Evolutionary conservation across 2,329 filamentous ascomycete genomes (phyloP).

Genomic region (Calonectria fujianensis): DNA sequence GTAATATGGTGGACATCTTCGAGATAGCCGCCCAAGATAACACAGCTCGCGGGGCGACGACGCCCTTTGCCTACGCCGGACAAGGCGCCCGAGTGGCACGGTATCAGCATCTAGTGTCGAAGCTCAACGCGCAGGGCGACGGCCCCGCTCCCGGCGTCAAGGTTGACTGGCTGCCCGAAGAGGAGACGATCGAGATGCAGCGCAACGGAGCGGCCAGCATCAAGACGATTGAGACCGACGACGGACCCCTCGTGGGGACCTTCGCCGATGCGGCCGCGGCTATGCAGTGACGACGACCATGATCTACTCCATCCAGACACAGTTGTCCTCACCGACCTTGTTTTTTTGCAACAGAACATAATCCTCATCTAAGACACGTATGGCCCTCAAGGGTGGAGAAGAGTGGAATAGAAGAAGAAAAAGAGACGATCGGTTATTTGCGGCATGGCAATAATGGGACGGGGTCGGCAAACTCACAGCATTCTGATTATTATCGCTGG

Average conservation of each 20-base stretch:
- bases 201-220: conserved; percentile 60
- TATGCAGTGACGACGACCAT: conserved; percentile 61
- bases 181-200: conserved; percentile 68
- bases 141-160: conserved; percentile 64
- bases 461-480: conserved; percentile 20
- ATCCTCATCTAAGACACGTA: conserved; percentile 5
- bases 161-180: conserved; percentile 74
- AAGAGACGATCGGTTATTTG: conserved; percentile 24
- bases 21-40: conserved; percentile 75
- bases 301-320: conserved; percentile 24
- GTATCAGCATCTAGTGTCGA: conserved; percentile 78
- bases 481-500: conserved; percentile 11
- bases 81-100: conserved; percentile 74
- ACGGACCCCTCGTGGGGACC: conserved; percentile 72
- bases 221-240: conserved; percentile 59
- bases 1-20: conserved; percentile 81
- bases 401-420: conserved; percentile 22
- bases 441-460: conserved; percentile 6
- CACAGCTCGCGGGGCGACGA: conserved; percentile 58
- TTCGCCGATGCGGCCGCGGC: conserved; percentile 76
- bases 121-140: conserved; percentile 70
- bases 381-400: conserved; percentile 18
- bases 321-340: conserved; percentile 18
- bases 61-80: conserved; percentile 69
- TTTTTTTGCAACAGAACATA: conserved; percentile 2